Evolutionary conservation across 2,329 filamentous ascomycete genomes (phyloP), one percentile per base, ranked within the genome.

Genomic region (Stemphylium lycopersici): DNA sequence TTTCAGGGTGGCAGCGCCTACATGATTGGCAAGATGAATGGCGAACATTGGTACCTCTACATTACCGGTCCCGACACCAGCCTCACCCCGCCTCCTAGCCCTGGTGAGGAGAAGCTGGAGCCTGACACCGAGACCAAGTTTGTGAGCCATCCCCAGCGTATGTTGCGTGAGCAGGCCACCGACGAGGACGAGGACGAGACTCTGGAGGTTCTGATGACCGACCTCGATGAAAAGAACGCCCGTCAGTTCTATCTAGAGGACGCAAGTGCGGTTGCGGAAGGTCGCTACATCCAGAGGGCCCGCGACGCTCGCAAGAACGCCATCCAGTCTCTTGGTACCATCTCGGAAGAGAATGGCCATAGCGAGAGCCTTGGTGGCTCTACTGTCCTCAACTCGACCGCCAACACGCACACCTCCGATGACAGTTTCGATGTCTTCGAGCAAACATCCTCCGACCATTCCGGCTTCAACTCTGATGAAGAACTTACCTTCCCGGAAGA

Each of bases 21-120:
- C 77, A 96, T 98, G 93, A 96, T 99, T 63, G 95, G 95, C 71
- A 98, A 97, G 80, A 98, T 98, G 93, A 99, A 99, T 67, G 93
- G 95, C 54, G 95, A 99, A 76, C 95, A 99, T 70, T 99, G 95
- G 95, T 98, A 98, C 75, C 81, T 99, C 51, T 99, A 99, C 79
- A 88, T 98, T 69, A 98, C 95, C 11, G 91, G 91, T 46, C 93
- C 95, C 15, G 88, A 89, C 73, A 88, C 85, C 42, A 81, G 85
- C 48, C 81, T 96, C 62, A 96, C 93, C 0, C 92, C 93, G 4
- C 93, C 93, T 52, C 82, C 87, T 26, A 96, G 90, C 10, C 93
- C 93, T 5, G 76, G 75, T 10, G 70, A 73, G 29, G 78, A 84
- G 46, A 54, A 41, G 34, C 26, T 40, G 16, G 79, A 80, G 58